Percentiles rank a stretch among this genome's conserved stretches.
Conservation (phyloP, 2,329 filamentous ascomycete species). For the Claviceps fusiformis region DNA sequence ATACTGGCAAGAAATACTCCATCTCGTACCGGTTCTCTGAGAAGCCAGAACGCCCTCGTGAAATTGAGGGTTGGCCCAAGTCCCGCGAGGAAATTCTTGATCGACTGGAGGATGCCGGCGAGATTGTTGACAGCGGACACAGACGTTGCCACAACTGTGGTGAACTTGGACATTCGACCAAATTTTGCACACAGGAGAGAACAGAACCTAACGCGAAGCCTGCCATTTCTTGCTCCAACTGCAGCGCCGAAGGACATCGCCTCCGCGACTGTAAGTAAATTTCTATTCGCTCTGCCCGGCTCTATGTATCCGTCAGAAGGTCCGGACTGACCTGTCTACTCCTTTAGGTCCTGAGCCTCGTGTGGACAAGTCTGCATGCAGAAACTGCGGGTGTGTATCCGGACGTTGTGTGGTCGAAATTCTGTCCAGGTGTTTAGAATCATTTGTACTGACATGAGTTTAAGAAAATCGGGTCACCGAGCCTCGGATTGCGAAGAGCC, state of each 20-base stretch:
- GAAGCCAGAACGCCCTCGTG: slow-evolving; percentile 43
- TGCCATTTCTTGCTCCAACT: slow-evolving; percentile 51
- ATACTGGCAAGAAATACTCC: slow-evolving; percentile 49
- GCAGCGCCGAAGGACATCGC: slow-evolving; percentile 49
- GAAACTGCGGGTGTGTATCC: slow-evolving; percentile 44
- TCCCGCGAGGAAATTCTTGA: slow-evolving; percentile 44
- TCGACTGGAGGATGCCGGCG: slow-evolving; percentile 53
- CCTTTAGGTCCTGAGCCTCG: slow-evolving; percentile 41
- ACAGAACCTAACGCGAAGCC: slow-evolving; percentile 29
- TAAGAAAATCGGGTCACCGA: slow-evolving; percentile 36
- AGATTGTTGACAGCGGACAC: slow-evolving; percentile 44
- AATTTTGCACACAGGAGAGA: slow-evolving; percentile 46
- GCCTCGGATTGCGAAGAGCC: slow-evolving; percentile 41
- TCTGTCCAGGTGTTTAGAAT: neutral
- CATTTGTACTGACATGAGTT: slow-evolving; percentile 1
- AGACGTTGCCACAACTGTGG: slow-evolving; percentile 51
- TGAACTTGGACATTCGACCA: slow-evolving; percentile 49
- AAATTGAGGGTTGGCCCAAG: slow-evolving; percentile 47
- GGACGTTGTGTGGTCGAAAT: neutral
- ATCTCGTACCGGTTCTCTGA: slow-evolving; percentile 48
- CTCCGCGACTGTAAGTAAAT: slow-evolving; percentile 49
- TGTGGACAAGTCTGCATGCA: slow-evolving; percentile 51
- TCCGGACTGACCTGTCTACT: slow-evolving; percentile 3
- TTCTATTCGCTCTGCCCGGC: neutral
- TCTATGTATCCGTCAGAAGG: neutral